Conservation (phyloP, 2,329 filamentous ascomycete species). For the Thermothelomyces thermophilus region DNA sequence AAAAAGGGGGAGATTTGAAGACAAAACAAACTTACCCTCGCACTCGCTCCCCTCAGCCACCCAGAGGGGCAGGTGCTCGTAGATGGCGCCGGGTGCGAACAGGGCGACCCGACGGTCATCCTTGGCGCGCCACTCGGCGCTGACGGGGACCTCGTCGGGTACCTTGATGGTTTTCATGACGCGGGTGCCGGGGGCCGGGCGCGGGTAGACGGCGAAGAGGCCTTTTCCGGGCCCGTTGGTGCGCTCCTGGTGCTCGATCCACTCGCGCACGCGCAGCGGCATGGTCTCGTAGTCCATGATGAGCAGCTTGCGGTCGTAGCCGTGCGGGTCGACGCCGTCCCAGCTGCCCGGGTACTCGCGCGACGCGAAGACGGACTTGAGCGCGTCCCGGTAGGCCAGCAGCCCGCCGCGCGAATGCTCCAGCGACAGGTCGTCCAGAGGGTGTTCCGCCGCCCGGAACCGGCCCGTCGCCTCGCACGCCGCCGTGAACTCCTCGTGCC, state of each 20-base stretch:
- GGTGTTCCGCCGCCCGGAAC: constrained; percentile 37
- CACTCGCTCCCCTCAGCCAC: constrained; percentile 39
- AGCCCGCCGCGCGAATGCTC: constrained; percentile 33
- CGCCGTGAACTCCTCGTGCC: constrained; percentile 29
- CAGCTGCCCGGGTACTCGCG: constrained; percentile 46
- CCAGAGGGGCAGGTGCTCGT: constrained; percentile 45
- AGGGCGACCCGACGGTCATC: constrained; percentile 38
- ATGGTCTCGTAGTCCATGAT: constrained; percentile 41
- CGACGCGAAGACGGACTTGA: constrained; percentile 36
- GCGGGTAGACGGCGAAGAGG: constrained; percentile 38
- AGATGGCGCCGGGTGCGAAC: constrained; percentile 47
- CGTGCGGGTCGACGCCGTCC: constrained; percentile 47
- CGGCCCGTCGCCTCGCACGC: constrained; percentile 31
- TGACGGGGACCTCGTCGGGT: constrained; percentile 23
- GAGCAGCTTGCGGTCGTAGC: constrained; percentile 41
- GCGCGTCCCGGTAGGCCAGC: constrained; percentile 33
- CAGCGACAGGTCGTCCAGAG: constrained; percentile 38
- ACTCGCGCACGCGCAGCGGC: constrained; percentile 39
- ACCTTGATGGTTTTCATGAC: constrained; percentile 34
- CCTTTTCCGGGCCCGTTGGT: constrained; percentile 31
- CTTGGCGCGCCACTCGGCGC: constrained; percentile 24
- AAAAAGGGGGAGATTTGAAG: neutral
- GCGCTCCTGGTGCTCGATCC: constrained; percentile 41
- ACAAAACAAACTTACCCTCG: constrained; percentile 31
- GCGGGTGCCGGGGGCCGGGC: constrained; percentile 32